phyloP scores from a whole-genome alignment of 2,329 filamentous ascomycete genomes.

The Sclerotinia sclerotiorum region DNA sequence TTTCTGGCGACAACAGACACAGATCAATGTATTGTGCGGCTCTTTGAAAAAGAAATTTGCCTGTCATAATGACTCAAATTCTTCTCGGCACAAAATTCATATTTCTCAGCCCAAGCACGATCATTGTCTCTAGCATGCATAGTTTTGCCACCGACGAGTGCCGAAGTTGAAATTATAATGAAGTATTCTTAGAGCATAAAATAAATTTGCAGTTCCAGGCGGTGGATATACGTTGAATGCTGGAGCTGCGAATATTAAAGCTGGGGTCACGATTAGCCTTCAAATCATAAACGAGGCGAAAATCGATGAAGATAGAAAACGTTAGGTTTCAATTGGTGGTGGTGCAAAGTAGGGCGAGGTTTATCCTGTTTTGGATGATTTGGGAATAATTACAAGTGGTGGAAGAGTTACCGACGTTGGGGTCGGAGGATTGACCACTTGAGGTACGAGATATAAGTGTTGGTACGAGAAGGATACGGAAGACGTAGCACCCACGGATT shows the following conservation, averaged over 20 bases:
- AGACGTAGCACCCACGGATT: too few species aligned
- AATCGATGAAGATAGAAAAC: conserved; percentile 33
- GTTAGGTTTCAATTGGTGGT: conserved; percentile 40
- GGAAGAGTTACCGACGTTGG: conserved; percentile 38
- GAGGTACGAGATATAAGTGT: conserved; percentile 25
- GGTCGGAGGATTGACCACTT: conserved; percentile 30
- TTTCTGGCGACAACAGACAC: background rate
- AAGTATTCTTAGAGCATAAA: conserved; percentile 19
- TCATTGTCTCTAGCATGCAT: conserved; percentile 27
- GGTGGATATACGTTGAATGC: conserved; percentile 38
- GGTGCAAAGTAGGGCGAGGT: conserved; percentile 45
- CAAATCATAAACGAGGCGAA: conserved; percentile 36
- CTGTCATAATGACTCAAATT: too few species aligned
- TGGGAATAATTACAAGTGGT: conserved; percentile 40
- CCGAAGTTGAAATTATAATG: conserved; percentile 29
- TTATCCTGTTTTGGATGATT: conserved; percentile 40
- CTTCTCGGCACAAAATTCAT: background rate
- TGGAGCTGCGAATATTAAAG: conserved; percentile 51
- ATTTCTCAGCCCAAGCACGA: conserved; percentile 32
- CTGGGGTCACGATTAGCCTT: conserved; percentile 51
- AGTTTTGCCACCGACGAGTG: conserved; percentile 25
- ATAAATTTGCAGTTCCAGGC: conserved; percentile 33
- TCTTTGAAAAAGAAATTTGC: background rate
- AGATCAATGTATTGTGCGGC: background rate
- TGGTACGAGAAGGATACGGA: too few species aligned